Base-by-base conservation (phyloP, 306 rosid genomes). In the Gastrolobium villosum region DNA sequence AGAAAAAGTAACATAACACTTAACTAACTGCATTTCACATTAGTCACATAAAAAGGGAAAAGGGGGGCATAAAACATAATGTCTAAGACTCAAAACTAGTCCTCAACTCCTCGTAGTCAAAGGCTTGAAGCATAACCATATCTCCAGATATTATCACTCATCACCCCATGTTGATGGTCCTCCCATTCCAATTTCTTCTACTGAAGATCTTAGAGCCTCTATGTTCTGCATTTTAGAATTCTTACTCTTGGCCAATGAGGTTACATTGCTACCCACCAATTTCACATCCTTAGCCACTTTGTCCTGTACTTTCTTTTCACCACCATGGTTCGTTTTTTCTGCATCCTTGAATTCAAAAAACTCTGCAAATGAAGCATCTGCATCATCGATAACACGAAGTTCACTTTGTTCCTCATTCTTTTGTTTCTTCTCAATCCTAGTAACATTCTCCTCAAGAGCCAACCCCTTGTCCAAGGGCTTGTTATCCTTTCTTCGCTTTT, bases 81-180 rank as follows among this genome's bases (percentile, higher is more conserved):
- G 20, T 70, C 50, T 40, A 20, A 57, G 31, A 71, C 26, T 26
- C 11, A 45, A 30, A 66, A 72, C 7, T 36, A 26, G 49, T 44
- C 49, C 50, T 74, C 53, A 55, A 31, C 4, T 14, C 45, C 3
- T 81, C 3, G 5, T 8, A 28, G 10, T 28, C 1, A 53, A 20
- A 49, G 72, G 43, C 44, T 50, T 35, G 32, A 81, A 74, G 53
- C 11, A 80, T 57, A 20, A 5, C 49, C 74, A 69, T 20, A 26
- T 39, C 44, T 37, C 39, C 3, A 39, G 55, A 65, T 54, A 34
- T 34, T 36, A 49, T 81, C 63, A 82, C 65, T 85, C 86, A 62
- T 90, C 97, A 31, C 76, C 97, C 99, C 99, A 94, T 54, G 97
- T 83, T 68, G 99, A 94, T 59, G 85, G 69, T 15, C 97, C 97